Percentiles rank a stretch among this genome's conserved stretches.
Conservation (phyloP, 2,329 filamentous ascomycete genomes). For the Elsinoe batatas region DNA sequence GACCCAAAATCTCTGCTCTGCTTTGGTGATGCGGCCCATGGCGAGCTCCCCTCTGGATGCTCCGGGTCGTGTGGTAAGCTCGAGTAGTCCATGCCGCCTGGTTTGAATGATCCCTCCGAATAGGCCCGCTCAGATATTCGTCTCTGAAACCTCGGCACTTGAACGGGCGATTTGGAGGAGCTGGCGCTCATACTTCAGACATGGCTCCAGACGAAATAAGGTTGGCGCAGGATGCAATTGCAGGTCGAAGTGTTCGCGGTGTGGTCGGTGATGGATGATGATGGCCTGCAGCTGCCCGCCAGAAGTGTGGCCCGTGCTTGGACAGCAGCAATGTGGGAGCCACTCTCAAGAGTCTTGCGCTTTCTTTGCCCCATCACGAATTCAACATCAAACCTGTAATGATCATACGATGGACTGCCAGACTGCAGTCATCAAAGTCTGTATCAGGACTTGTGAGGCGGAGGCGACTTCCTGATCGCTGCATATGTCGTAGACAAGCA, state of each 20-base stretch:
- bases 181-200: conserved; percentile 12
- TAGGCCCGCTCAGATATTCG: conserved; percentile 27
- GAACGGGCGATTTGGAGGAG: conserved; percentile 12
- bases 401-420: neutral
- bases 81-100: conserved; percentile 53
- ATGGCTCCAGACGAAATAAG: neutral
- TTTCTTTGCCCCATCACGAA: conserved; percentile 12
- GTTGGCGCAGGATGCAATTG: conserved; percentile 3
- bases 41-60: conserved; percentile 48
- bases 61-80: conserved; percentile 48
- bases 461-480: neutral
- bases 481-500: conserved; percentile 5
- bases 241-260: neutral
- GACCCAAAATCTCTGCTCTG: conserved; percentile 41
- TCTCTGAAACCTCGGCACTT: conserved; percentile 27
- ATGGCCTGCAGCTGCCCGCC: conserved; percentile 6
- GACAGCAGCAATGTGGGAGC: conserved; percentile 5
- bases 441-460: neutral
- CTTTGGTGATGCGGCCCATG: conserved; percentile 54
- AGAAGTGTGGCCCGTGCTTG: neutral
- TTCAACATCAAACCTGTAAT: neutral
- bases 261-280: conserved; percentile 9
- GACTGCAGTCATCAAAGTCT: neutral
- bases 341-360: conserved; percentile 4
- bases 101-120: conserved; percentile 22